Percentiles rank a stretch among this genome's conserved stretches.
Conservation (phyloP, 2,329 filamentous ascomycete genomes). For the Escovopsis sp. region DNA sequence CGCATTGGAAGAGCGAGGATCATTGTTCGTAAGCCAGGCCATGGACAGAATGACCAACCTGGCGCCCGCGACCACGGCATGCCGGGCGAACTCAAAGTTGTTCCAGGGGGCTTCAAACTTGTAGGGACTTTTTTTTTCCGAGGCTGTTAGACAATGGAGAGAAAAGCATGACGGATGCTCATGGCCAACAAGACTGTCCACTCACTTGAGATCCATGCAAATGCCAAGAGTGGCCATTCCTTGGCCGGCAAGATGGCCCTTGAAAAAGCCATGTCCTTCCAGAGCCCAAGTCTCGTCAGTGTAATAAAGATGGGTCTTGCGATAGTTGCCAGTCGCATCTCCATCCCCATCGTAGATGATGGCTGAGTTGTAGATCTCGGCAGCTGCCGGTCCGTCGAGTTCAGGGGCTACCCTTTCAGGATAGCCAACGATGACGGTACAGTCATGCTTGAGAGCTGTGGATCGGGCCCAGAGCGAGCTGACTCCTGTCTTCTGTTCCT, state of each 20-base stretch:
- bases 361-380: conserved; percentile 40
- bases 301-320: conserved; percentile 44
- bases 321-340: conserved; percentile 45
- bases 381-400: conserved; percentile 32
- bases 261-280: conserved; percentile 40
- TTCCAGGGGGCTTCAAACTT: conserved; percentile 25
- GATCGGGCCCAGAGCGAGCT: conserved; percentile 57
- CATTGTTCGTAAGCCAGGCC: conserved; percentile 58
- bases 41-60: conserved; percentile 57
- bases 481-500: conserved; percentile 49
- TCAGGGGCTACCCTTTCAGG: conserved; percentile 50
- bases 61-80: conserved; percentile 40
- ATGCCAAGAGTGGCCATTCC: conserved; percentile 44
- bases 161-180: neutral
- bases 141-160: too few species aligned
- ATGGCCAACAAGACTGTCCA: neutral
- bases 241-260: conserved; percentile 28
- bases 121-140: conserved; percentile 15
- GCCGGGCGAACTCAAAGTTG: conserved; percentile 31
- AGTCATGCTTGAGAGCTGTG: conserved; percentile 50
- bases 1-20: conserved; percentile 28
- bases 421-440: conserved; percentile 57
- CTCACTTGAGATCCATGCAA: conserved; percentile 49
- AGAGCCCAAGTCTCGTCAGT: conserved; percentile 48
- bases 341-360: conserved; percentile 44